Conservation (phyloP, 1,284 basidiomycete species). For the Malassezia dermatis region DNA sequence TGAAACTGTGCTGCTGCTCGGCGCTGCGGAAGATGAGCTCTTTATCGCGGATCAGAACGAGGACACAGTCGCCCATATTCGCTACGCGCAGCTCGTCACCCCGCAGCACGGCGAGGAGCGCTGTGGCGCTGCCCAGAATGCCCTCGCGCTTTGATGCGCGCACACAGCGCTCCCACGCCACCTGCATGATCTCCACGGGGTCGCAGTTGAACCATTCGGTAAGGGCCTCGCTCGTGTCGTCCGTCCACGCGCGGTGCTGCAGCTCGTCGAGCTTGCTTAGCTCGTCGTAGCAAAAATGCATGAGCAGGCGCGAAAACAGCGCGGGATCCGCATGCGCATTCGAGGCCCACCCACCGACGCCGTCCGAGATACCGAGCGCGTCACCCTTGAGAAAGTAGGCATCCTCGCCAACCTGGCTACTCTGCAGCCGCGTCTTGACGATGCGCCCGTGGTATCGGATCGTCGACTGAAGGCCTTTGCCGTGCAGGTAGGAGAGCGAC, state of each 20-base stretch:
- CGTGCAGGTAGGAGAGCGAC: slow-evolving; percentile 7
- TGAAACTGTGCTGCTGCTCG: slow-evolving; percentile 94
- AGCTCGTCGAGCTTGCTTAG: slow-evolving; percentile 35
- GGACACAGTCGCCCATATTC: slow-evolving; percentile 75
- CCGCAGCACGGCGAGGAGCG: slow-evolving; percentile 54
- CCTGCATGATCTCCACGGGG: slow-evolving; percentile 56
- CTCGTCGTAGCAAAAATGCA: slow-evolving; percentile 67
- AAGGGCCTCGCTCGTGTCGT: slow-evolving; percentile 21
- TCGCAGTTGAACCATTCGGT: slow-evolving; percentile 40
- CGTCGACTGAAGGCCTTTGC: slow-evolving; percentile 26
- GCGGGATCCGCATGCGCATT: slow-evolving; percentile 56
- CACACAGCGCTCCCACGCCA: slow-evolving; percentile 54
- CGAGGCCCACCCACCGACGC: slow-evolving; percentile 74
- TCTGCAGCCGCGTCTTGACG: slow-evolving; percentile 43
- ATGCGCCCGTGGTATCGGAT: slow-evolving; percentile 40
- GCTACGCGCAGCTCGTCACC: slow-evolving; percentile 75
- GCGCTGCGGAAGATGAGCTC: slow-evolving; percentile 73
- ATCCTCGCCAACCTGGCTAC: slow-evolving; percentile 72
- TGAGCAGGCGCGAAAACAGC: slow-evolving; percentile 69
- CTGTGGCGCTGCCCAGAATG: slow-evolving; percentile 54
- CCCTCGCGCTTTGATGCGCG: slow-evolving; percentile 51
- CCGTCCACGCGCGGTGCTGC: slow-evolving; percentile 19
- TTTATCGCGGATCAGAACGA: slow-evolving; percentile 68
- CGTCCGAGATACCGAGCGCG: slow-evolving; percentile 76
- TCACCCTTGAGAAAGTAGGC: slow-evolving; percentile 71